Base-by-base conservation (phyloP, 768 basidiomycete species). In the Collybia mongolica region DNA sequence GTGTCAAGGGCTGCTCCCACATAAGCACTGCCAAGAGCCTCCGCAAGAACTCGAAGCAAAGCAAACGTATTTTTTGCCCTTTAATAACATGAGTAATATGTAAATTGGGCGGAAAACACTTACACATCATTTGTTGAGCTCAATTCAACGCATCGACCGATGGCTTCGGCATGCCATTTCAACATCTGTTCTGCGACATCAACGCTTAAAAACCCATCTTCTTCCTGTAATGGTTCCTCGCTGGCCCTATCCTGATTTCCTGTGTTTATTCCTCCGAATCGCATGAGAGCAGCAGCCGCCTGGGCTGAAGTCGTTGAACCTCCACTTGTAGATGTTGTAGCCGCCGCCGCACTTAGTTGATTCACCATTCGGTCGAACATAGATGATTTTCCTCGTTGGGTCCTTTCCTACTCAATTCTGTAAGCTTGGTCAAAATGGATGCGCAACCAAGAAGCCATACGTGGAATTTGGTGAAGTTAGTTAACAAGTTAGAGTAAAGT, bases 151-250 rank as follows among this genome's bases (percentile, higher is more conserved):
- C 93, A 95, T 58, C 97, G 74, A 3, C 97, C 96, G 23, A 97
- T 86, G 4, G 94, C 92, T 65, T 99, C 97, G 2, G 97, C 96
- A 67, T 99, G 97, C 94, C 96, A 98, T 65, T 85, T 91, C 14
- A 98, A 72, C 85, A 98, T 94, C 59, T 79, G 86, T 72, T 96
- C 93, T 1, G 93, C 90, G 8, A 83, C 72, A 36, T 84, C 82
- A 2, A 97, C 70, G 40, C 73, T 85, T 29, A 98, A 70, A 26
- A 83, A 58, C 9, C 96, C 96, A 61, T 98, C 96, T 54, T 89
- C 87, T 46, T 93, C 89, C 36, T 77, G 77, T 5, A 84, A 60
- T 15, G 83, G 83, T 46, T 93, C 92, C 57, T 93, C 93, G 15
- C 65, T 71, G 14, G 70, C 54, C 53, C 73, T 77, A 22, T 84